Percentiles rank a stretch among this genome's conserved stretches.
These are phyloP conservation scores for Salmacisia buchloeana DNA, from an alignment of 1,284 basidiomycete species.

Conservation along the genomic window DNA sequence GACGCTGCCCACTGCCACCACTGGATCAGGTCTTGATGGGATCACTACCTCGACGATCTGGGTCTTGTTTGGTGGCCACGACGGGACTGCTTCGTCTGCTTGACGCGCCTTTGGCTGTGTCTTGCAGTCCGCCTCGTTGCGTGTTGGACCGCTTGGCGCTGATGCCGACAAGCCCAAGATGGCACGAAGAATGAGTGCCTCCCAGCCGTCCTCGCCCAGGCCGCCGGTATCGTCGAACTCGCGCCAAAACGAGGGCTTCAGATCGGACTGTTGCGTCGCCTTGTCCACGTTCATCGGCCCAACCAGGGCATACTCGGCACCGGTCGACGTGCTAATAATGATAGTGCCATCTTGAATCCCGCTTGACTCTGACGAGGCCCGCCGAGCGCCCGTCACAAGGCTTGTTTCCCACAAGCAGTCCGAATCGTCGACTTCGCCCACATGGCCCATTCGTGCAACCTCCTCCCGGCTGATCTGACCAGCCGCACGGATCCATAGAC, in stretches of 20 bases:
- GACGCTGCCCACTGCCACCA: too few relatives aligned
- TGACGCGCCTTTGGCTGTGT: neutral
- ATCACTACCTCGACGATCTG: neutral
- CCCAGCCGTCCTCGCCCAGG: constrained; percentile 3
- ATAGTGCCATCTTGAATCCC: neutral
- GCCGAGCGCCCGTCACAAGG: neutral
- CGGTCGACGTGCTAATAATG: neutral
- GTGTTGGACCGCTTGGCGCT: neutral
- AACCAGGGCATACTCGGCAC: neutral
- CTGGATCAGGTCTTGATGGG: too few relatives aligned
- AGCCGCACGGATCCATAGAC: neutral
- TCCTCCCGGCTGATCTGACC: neutral
- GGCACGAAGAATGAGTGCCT: neutral
- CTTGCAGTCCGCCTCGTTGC: neutral
- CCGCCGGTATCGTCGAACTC: neutral
- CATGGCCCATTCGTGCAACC: neutral
- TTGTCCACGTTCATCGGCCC: constrained; percentile 3
- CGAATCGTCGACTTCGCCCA: neutral
- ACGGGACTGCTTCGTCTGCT: too few relatives aligned
- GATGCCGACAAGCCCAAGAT: neutral
- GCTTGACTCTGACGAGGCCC: neutral
- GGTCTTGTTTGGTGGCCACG: neutral
- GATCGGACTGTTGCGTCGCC: neutral
- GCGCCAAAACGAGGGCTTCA: neutral
- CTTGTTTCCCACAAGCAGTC: constrained; percentile 1